phyloP scores from a whole-genome alignment of 495 filamentous ascomycete genomes.

The Alectoria sarmentosa region DNA sequence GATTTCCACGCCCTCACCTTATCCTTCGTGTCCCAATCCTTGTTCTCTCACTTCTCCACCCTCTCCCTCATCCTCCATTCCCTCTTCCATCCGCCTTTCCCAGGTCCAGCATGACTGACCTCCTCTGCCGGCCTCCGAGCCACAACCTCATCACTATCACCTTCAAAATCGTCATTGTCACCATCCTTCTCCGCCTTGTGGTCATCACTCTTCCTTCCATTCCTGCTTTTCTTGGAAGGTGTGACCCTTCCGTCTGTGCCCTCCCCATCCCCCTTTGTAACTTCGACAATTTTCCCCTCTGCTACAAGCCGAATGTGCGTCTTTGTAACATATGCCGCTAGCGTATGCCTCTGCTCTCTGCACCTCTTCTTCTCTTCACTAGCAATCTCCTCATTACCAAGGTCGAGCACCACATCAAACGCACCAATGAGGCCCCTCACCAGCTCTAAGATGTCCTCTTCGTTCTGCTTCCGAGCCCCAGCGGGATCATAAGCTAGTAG shows the following conservation, averaged over 20 bases:
- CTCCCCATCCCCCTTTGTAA: background rate
- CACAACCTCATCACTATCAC: slow-evolving; percentile 3
- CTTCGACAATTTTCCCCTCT: background rate
- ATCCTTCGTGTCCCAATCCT: background rate
- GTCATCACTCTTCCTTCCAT: background rate
- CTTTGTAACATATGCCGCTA: slow-evolving; percentile 15
- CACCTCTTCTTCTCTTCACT: slow-evolving; percentile 13
- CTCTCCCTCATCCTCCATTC: background rate
- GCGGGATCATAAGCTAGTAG: slow-evolving; percentile 27
- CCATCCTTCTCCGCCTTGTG: slow-evolving; percentile 4
- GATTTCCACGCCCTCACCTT: background rate
- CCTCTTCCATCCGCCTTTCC: background rate
- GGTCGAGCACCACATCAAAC: slow-evolving; percentile 17
- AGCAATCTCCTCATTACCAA: slow-evolving; percentile 17
- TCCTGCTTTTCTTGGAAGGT: background rate
- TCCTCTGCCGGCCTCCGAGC: background rate
- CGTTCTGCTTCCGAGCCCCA: background rate
- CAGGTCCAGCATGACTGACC: background rate
- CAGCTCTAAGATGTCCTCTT: slow-evolving; percentile 15
- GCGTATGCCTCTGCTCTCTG: slow-evolving; percentile 14
- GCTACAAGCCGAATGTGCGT: background rate
- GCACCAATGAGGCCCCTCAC: slow-evolving; percentile 17
- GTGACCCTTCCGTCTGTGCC: background rate
- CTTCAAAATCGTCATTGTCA: background rate
- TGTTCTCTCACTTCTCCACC: background rate